A percentile compares a stretch with the other conserved stretches of the same genome.
Evolutionary conservation across 495 filamentous ascomycete species (phyloP).

Genomic region (Pyrenula aspistea): DNA sequence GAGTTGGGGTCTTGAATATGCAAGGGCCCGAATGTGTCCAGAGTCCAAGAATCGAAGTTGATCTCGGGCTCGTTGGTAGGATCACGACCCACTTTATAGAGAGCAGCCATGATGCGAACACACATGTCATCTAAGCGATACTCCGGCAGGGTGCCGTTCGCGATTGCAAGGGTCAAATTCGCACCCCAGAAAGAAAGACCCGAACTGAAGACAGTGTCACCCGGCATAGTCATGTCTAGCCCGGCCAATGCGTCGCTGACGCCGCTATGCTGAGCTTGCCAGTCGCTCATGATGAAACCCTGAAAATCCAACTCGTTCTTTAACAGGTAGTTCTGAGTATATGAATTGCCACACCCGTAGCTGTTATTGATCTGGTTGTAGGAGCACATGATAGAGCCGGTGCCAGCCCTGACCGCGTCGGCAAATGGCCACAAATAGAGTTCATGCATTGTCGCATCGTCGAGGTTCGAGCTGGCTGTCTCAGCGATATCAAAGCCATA

Average conservation of each 20-base stretch:
- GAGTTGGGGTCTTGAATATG: slow-evolving; percentile 34
- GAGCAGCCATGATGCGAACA: slow-evolving; percentile 83
- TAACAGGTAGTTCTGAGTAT: slow-evolving; percentile 67
- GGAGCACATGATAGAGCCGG: slow-evolving; percentile 84
- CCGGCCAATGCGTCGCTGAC: slow-evolving; percentile 69
- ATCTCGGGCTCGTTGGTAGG: slow-evolving; percentile 41
- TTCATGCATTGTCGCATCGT: slow-evolving; percentile 92
- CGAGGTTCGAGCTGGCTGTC: slow-evolving; percentile 66
- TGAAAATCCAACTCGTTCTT: slow-evolving; percentile 92
- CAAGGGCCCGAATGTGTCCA: slow-evolving; percentile 57
- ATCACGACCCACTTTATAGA: slow-evolving; percentile 77
- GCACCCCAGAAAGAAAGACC: slow-evolving; percentile 71
- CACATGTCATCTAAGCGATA: slow-evolving; percentile 93
- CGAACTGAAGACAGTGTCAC: slow-evolving; percentile 64
- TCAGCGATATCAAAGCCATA: slow-evolving; percentile 56
- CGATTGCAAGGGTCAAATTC: slow-evolving; percentile 72
- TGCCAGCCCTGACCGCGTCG: slow-evolving; percentile 61
- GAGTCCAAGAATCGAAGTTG: slow-evolving; percentile 85
- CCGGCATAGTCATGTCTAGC: slow-evolving; percentile 92
- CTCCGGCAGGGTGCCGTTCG: slow-evolving; percentile 84
- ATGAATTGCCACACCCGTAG: slow-evolving; percentile 58
- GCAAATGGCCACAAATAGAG: slow-evolving; percentile 87
- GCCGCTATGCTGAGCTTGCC: slow-evolving; percentile 79
- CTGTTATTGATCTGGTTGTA: slow-evolving; percentile 80
- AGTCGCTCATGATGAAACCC: slow-evolving; percentile 86